These are phyloP conservation scores for Asterionellopsis glacialis DNA, from an alignment of 108 stramenopile species.

Conservation along the genomic window DNA sequence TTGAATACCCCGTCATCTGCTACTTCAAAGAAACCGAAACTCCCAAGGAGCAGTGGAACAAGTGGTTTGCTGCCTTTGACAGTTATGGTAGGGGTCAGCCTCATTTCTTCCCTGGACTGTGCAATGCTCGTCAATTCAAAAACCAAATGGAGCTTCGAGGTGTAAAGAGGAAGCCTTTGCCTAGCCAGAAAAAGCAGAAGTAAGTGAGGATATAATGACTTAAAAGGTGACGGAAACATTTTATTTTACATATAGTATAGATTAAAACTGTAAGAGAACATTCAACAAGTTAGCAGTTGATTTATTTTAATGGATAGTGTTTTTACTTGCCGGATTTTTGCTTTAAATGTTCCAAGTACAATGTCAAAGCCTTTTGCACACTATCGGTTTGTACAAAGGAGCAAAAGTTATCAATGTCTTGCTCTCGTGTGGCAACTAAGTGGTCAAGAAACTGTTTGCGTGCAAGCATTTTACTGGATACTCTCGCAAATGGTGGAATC, in stretches of 20 bases:
- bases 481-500: constrained; percentile 55
- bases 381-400: constrained; percentile 51
- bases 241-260: background rate
- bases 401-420: constrained; percentile 61
- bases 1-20: constrained; percentile 65
- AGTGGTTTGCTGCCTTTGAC: constrained; percentile 57
- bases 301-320: background rate
- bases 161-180: constrained; percentile 45
- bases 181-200: constrained; percentile 7
- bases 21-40: constrained; percentile 85
- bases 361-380: constrained; percentile 51
- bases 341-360: constrained; percentile 54
- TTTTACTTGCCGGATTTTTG: constrained; percentile 12
- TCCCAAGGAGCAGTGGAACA: constrained; percentile 31
- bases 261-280: background rate
- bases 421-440: constrained; percentile 40
- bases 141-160: constrained; percentile 67
- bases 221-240: background rate
- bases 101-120: constrained; percentile 78
- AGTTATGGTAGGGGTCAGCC: constrained; percentile 49
- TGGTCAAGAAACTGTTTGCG: constrained; percentile 39
- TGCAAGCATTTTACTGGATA: constrained; percentile 58
- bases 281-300: background rate
- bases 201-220: background rate
- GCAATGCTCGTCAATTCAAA: constrained; percentile 63